Evolutionary conservation across 495 filamentous ascomycete species (phyloP), one percentile per base, ranked within the genome.

Genomic region (Penicillium chermesinum): DNA sequence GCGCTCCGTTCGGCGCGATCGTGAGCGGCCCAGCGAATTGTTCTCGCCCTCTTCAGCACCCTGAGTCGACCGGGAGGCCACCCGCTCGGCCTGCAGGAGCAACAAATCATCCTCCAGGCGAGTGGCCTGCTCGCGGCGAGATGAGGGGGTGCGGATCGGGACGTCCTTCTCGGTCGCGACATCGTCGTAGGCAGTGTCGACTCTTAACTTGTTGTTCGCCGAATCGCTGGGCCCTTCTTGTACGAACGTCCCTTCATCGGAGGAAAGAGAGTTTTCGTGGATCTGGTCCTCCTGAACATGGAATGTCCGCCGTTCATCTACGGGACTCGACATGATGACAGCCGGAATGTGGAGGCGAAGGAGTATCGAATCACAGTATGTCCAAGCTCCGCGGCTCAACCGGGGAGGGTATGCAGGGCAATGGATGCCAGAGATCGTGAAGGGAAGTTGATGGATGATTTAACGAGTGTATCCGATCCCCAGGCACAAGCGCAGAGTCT

Each of bases 91-190:
- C 42, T 89, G 83, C 22, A 95, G 73, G 44, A 96, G 72, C 33
- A 88, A 82, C 21, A 96, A 65, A 59, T 96, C 89, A 70, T 97
- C 91, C 35, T 87, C 85, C 16, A 95, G 65, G 22, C 87, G 78
- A 50, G 79, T 77, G 6, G 82, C 82, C 45, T 86, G 77, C 59
- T 94, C 89, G 16, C 82, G 73, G 7, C 70, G 66, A 18, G 78
- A 66, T 0, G 76, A 77, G 1, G 78, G 74, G 0, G 79, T 78
- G n/a, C 61, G 64, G 39, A 67, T 53, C 0, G 56, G 38, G 0
- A 41, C 41, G 14, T 47, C 50, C 19, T 70, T 57, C 2, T 53
- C 55, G 13, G 63, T 50, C 7, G 69, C 53, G 13, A 49, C 46
- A 17, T 54, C 52, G 1, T 27, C 13, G 20, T 62, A 56, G 4